Evolutionary conservation across 2,329 filamentous ascomycete genomes (phyloP).

Genomic region (Neopestalotiopsis rosae): DNA sequence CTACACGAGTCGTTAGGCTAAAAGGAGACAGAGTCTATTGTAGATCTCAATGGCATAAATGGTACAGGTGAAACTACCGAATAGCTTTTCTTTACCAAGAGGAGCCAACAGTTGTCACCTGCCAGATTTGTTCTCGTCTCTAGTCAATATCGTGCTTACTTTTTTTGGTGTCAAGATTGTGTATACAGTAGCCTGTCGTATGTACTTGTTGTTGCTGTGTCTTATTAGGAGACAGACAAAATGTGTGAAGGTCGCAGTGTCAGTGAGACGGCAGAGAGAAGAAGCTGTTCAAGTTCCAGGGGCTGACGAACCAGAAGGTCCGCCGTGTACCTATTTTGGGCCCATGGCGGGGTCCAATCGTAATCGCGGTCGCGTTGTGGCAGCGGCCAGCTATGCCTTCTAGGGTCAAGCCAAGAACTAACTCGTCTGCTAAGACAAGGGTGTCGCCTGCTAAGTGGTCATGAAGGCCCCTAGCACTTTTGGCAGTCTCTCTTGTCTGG

Average conservation of each 20-base stretch:
- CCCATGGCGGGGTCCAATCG: constrained; percentile 3
- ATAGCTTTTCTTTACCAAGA: too few relatives aligned
- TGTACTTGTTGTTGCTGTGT: neutral
- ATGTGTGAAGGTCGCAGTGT: neutral
- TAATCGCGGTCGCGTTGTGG: constrained; percentile 1
- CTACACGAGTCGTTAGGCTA: neutral
- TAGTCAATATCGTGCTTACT: neutral
- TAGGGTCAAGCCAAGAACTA: constrained; percentile 4
- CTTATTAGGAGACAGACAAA: neutral
- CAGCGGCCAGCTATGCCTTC: neutral
- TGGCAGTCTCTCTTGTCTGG: neutral
- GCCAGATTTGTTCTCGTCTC: neutral
- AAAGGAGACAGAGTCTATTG: neutral
- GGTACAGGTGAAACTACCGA: neutral
- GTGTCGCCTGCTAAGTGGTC: neutral
- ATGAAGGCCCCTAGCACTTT: neutral
- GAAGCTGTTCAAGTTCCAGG: neutral
- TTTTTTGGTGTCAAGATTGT: neutral
- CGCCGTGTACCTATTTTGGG: constrained; percentile 13
- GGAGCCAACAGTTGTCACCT: neutral
- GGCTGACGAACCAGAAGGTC: constrained; percentile 10
- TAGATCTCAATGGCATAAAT: neutral
- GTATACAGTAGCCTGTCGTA: neutral
- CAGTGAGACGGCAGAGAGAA: neutral
- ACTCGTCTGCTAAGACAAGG: neutral